These are phyloP conservation scores for Phylloporus arenicola DNA, from an alignment of 768 basidiomycete genomes.

Conservation along the genomic window DNA sequence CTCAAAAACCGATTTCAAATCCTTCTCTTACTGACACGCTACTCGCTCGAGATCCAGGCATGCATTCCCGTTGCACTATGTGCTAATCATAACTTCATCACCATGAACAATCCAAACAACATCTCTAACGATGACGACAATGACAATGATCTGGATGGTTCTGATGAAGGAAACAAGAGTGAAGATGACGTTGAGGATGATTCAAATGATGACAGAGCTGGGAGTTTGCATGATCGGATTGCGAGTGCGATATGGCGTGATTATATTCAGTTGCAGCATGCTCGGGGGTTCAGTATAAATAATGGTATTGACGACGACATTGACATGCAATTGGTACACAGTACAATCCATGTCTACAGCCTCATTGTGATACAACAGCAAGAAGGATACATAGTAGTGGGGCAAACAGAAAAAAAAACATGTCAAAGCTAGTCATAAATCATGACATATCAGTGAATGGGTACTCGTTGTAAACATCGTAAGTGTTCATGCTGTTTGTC, in stretches of 20 bases:
- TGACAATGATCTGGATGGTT: not conserved
- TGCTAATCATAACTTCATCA: conserved; percentile 22
- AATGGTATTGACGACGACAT: no score
- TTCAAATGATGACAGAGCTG: not conserved
- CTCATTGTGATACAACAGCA: no score
- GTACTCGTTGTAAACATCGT: not conserved
- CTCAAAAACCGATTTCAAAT: conserved; percentile 19
- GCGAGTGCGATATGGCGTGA: not conserved
- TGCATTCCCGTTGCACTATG: conserved; percentile 19
- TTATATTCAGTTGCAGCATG: not conserved
- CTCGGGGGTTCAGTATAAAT: not conserved
- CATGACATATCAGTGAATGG: no score
- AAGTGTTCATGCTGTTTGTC: not conserved
- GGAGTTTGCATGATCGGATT: not conserved
- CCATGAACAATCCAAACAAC: not conserved
- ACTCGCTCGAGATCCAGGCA: conserved; percentile 17
- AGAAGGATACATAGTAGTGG: no score
- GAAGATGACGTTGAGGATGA: not conserved
- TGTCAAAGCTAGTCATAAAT: no score
- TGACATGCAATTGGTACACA: not conserved
- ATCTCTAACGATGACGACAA: not conserved
- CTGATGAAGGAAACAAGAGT: not conserved
- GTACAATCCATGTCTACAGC: not conserved
- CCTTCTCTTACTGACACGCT: conserved; percentile 6
- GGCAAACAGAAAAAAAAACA: no score